Base-by-base conservation (phyloP, 345 rosid genomes). In the Rhodamnia argentea region DNA sequence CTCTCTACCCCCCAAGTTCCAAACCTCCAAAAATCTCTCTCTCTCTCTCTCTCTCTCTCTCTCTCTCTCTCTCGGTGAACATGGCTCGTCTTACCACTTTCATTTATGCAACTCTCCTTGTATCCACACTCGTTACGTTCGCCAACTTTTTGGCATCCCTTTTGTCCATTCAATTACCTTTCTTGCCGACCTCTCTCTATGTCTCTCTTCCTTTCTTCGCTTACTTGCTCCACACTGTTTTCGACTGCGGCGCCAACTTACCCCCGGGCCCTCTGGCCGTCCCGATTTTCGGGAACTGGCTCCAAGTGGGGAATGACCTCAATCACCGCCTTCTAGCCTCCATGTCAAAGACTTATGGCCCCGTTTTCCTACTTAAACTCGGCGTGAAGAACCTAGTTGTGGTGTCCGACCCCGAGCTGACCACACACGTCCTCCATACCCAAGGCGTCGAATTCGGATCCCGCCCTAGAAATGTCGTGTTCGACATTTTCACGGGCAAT, bases 401-500 rank as follows among this genome's bases (percentile, higher is more conserved):
- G 6, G 96, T 94, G 1, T 94, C 96, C 0, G 91, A 92, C 88
- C 90, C 96, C 5, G 91, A 91, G 83, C 88, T 92, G 6, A 92
- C 94, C 86, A 83, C 88, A 81, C 91, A 92, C 51, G 96, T 92
- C 37, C 89, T 92, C 7, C 96, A 92, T 88, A 86, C 96, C 2
- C 93, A 94, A 50, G 94, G 96, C 7, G 92, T 92, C 0, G 96
- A 92, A 52, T 94, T 94, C 86, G 94, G 94, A 15, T 94, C 96
- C 15, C 92, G 94, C 32, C 94, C 94, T 0, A 91, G 94, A 1
- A 93, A 94, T 55, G 92, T 94, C 0, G 95, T 93, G 60, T 94
- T 93, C 76, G 94, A 94, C 37, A 90, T 94, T 62, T 94, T 94
- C 89, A 94, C 94, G 0, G 96, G 94, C 50, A 90, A 89, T 29